Evolutionary conservation across 306 rosid genomes (phyloP), one percentile per base, ranked within the genome.

Genomic region (Ormosia emarginata): DNA sequence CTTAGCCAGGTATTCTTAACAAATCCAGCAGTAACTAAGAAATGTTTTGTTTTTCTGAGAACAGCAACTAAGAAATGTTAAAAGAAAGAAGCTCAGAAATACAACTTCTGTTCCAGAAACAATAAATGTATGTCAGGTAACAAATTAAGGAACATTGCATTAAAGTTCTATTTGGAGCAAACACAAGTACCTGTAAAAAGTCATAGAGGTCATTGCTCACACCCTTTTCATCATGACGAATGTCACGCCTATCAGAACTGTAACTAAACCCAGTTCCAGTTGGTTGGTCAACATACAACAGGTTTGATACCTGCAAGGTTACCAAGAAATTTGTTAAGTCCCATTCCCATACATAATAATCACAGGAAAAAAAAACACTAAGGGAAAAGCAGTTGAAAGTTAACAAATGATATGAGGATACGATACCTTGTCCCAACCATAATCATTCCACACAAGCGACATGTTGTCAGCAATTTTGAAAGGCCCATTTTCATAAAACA

Each of bases 351-450:
- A 29, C 68, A 68, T 4, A 82, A 46, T 49, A 8, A 58, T 39
- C 32, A 71, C 67, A 40, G 41, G 50, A 5, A 39, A 43, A 39
- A 43, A 69, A 18, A 33, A 74, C 17, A 64, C 39, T 2, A 18
- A 32, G 44, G 29, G 56, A n/a, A 82, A 67, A 66, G 53, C 6
- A 39, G 49, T 64, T 66, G 75, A 74, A 47, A 61, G 68, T 50
- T 73, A 50, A 67, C 14, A 56, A 37, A 40, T 18, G 7, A n/a
- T 11, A 83, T n/a, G 61, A 63, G 33, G 49, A 71, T 89, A 95
- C 99, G 44, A 71, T 89, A 95, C 99, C 93, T 93, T 85, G 83
- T 95, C 99, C 99, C 99, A 95, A 57, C 99, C 99, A 63, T 90
- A 89, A 29, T 90, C 89, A 82, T 95, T 95, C 98, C 97, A 95